A percentile compares a stretch with the other conserved stretches of the same genome.
Conservation (phyloP, 768 basidiomycete genomes). For the Leccinum olivaceopallidum region DNA sequence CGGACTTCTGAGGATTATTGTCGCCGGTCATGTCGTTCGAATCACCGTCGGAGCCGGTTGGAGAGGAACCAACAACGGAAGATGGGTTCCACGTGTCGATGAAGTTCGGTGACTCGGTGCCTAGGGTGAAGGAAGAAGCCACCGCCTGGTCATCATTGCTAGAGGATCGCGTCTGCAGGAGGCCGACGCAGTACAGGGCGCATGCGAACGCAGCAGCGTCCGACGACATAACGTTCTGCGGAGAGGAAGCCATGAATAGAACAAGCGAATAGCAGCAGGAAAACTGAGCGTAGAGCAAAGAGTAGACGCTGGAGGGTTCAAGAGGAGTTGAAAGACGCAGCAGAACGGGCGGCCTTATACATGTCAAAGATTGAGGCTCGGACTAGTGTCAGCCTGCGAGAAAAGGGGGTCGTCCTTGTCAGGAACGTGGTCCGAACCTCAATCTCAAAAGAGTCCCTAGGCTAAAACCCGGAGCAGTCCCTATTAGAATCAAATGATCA, state of each 20-base stretch:
- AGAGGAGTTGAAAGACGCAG: background rate
- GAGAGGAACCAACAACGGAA: background rate
- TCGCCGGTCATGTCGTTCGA: background rate
- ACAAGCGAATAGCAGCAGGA: background rate
- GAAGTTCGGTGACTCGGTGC: background rate
- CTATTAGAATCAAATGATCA: background rate
- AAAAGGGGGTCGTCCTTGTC: background rate
- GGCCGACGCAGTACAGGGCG: constrained; percentile 1
- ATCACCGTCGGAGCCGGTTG: background rate
- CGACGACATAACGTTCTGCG: background rate
- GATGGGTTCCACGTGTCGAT: background rate
- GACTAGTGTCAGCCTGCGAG: background rate
- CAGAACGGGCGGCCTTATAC: background rate
- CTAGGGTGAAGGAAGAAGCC: background rate
- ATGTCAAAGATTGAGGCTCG: background rate
- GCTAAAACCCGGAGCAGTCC: background rate
- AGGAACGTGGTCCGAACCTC: background rate
- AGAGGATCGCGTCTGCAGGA: constrained; percentile 1
- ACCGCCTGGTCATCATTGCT: background rate
- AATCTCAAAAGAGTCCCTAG: background rate
- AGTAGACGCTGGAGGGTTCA: background rate
- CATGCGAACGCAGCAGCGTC: constrained; percentile 2
- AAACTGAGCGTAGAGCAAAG: background rate
- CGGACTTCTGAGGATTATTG: background rate
- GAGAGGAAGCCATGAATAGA: constrained; percentile 7